Percentiles rank a stretch among this genome's conserved stretches.
phyloP scores from a whole-genome alignment of 2,329 filamentous ascomycete species.

The Teratosphaeria epicoccoides region DNA sequence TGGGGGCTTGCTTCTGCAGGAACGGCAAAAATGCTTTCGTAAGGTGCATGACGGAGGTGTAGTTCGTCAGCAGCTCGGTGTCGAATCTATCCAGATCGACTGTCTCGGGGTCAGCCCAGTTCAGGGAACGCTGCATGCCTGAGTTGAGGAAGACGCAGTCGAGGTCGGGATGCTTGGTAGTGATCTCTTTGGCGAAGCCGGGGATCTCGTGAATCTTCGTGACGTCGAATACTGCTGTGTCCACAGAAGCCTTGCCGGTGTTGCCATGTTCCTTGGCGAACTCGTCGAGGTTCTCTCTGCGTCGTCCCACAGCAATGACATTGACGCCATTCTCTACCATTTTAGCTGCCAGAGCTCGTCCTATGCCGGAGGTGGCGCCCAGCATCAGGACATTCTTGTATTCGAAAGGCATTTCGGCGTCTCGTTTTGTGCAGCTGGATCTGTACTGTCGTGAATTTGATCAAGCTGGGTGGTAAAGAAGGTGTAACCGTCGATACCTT shows the following conservation, averaged over 20 bases:
- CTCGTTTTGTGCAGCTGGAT: background rate
- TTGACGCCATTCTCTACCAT: constrained; percentile 38
- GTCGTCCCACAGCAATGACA: constrained; percentile 40
- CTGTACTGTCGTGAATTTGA: background rate
- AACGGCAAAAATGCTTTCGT: constrained; percentile 42
- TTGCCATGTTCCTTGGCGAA: constrained; percentile 37
- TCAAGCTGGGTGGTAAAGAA: too few relatives aligned
- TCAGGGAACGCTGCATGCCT: constrained; percentile 41
- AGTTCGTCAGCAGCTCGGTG: constrained; percentile 42
- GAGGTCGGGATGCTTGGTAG: constrained; percentile 38
- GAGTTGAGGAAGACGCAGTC: constrained; percentile 45
- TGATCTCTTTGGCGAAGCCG: constrained; percentile 33
- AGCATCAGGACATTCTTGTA: constrained; percentile 46
- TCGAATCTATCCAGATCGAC: constrained; percentile 36
- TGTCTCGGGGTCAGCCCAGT: constrained; percentile 39
- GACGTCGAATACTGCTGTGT: constrained; percentile 40
- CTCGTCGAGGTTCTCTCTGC: constrained; percentile 41
- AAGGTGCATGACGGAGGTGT: constrained; percentile 39
- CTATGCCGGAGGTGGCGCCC: constrained; percentile 44
- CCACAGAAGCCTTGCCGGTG: constrained; percentile 24
- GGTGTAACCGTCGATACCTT: too few relatives aligned
- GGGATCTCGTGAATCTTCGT: constrained; percentile 39
- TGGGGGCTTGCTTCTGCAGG: constrained; percentile 34
- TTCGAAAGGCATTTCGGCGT: constrained; percentile 28
- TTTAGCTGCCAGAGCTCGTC: constrained; percentile 40